Conservation (phyloP, 2,329 filamentous ascomycete species). For the Phoma sp. region DNA sequence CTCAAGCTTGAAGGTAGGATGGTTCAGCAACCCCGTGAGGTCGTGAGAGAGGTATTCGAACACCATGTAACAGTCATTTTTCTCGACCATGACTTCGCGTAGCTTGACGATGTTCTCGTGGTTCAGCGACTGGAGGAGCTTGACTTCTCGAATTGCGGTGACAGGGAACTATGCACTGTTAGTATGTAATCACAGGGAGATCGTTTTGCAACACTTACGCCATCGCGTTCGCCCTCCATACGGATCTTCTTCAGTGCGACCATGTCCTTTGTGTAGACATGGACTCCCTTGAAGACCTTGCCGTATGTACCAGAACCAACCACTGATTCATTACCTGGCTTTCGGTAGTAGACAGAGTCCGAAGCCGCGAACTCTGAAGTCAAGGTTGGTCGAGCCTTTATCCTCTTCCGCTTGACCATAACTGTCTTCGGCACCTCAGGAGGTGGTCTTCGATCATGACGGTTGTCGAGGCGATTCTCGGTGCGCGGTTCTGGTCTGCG, state of each 20-base stretch:
- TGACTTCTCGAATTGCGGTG: slow-evolving; percentile 89
- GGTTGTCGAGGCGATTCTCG: slow-evolving; percentile 47
- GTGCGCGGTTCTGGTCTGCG: slow-evolving; percentile 31
- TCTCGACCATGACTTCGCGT: slow-evolving; percentile 96
- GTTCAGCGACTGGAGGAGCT: slow-evolving; percentile 84
- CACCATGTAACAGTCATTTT: slow-evolving; percentile 99
- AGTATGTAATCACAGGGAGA: slow-evolving; percentile 20
- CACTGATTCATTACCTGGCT: slow-evolving; percentile 96
- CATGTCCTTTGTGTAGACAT: slow-evolving; percentile 85
- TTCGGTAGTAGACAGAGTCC: slow-evolving; percentile 91
- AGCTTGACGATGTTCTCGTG: slow-evolving; percentile 84
- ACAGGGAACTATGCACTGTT: slow-evolving; percentile 70
- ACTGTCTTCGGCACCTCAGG: slow-evolving; percentile 57
- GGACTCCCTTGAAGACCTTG: slow-evolving; percentile 92
- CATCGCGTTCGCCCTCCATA: slow-evolving; percentile 92
- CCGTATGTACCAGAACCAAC: slow-evolving; percentile 95
- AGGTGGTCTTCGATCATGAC: slow-evolving; percentile 45
- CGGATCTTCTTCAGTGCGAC: slow-evolving; percentile 90
- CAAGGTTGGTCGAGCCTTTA: slow-evolving; percentile 75
- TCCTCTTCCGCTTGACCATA: slow-evolving; percentile 71
- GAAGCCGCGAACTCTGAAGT: slow-evolving; percentile 76
- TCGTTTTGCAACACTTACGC: slow-evolving; percentile 53
- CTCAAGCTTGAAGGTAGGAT: slow-evolving; percentile 88
- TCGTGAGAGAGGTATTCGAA: slow-evolving; percentile 98
- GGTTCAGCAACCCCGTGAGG: slow-evolving; percentile 91